Conservation (phyloP, 106 monocot species). For the Acorus calamus region DNA sequence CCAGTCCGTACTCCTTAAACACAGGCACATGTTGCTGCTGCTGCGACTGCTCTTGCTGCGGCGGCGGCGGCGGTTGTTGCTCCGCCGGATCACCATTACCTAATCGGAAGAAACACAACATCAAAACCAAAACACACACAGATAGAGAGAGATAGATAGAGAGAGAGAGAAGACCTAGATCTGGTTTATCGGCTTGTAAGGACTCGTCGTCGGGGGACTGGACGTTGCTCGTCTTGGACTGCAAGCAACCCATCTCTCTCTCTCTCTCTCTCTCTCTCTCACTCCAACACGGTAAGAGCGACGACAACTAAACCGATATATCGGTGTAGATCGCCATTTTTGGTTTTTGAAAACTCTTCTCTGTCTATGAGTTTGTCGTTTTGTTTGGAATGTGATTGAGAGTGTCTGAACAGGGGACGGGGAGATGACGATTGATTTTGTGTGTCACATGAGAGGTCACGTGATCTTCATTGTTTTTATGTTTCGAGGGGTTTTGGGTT, state of each 20-base stretch:
- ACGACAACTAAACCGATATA: too few species aligned
- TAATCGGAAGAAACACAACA: background rate
- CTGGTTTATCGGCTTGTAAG: constrained; percentile 37
- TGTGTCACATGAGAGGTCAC: too few species aligned
- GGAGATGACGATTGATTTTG: too few species aligned
- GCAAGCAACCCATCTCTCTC: constrained; percentile 68
- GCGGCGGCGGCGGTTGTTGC: constrained; percentile 1
- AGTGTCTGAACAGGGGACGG: too few species aligned
- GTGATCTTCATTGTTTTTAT: too few species aligned
- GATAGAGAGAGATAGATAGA: background rate
- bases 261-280: too few species aligned
- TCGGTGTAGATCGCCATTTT: too few species aligned
- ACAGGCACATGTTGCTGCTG: constrained; percentile 38
- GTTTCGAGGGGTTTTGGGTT: too few species aligned
- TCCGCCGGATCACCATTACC: constrained; percentile 6
- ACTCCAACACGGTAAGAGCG: too few species aligned
- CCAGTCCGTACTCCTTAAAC: constrained; percentile 73
- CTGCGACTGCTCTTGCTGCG: constrained; percentile 14
- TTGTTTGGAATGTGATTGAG: too few species aligned
- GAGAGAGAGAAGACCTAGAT: constrained; percentile 18
- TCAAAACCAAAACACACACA: background rate
- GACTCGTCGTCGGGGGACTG: constrained; percentile 54
- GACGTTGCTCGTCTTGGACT: constrained; percentile 70
- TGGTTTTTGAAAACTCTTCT: too few species aligned
- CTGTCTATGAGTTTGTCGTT: too few species aligned